Conservation (phyloP, 2,329 filamentous ascomycete genomes). For the Aphanoascus verrucosus region DNA sequence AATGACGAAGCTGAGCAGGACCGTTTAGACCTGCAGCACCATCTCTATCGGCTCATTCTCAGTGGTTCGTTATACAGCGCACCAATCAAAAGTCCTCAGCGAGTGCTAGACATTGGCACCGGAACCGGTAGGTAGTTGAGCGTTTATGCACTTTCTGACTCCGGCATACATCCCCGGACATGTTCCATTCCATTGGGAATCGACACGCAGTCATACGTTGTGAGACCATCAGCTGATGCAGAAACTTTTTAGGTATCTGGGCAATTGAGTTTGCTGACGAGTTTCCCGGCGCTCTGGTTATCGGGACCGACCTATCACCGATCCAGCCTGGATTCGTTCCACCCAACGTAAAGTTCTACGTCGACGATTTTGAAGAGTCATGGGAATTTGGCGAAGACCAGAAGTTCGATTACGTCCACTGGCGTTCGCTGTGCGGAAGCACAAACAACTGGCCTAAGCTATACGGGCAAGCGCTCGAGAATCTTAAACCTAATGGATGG, state of each 20-base stretch:
- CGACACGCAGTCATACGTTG: neutral
- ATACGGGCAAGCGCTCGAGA: conserved; percentile 29
- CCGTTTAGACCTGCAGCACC: conserved; percentile 46
- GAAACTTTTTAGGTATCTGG: conserved; percentile 7
- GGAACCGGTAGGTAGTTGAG: conserved; percentile 38
- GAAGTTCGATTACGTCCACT: conserved; percentile 50
- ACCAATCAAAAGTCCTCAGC: conserved; percentile 36
- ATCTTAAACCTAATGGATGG: conserved; percentile 48
- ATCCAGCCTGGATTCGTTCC: conserved; percentile 58
- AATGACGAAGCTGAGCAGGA: conserved; percentile 47
- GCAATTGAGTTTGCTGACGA: conserved; percentile 14
- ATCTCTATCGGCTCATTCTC: conserved; percentile 42
- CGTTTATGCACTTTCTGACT: neutral
- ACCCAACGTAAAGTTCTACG: conserved; percentile 61
- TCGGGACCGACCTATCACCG: conserved; percentile 46
- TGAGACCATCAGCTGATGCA: neutral
- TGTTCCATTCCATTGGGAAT: neutral
- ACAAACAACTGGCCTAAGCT: conserved; percentile 41
- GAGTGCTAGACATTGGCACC: conserved; percentile 49
- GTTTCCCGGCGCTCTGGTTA: conserved; percentile 12
- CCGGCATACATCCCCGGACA: neutral
- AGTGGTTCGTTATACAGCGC: conserved; percentile 38
- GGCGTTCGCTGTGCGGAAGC: conserved; percentile 50
- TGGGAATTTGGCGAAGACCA: conserved; percentile 41
- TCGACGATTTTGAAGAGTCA: conserved; percentile 57